These are phyloP conservation scores for Diaporthe ilicicola DNA, from an alignment of 2,329 filamentous ascomycete genomes.

Conservation along the genomic window DNA sequence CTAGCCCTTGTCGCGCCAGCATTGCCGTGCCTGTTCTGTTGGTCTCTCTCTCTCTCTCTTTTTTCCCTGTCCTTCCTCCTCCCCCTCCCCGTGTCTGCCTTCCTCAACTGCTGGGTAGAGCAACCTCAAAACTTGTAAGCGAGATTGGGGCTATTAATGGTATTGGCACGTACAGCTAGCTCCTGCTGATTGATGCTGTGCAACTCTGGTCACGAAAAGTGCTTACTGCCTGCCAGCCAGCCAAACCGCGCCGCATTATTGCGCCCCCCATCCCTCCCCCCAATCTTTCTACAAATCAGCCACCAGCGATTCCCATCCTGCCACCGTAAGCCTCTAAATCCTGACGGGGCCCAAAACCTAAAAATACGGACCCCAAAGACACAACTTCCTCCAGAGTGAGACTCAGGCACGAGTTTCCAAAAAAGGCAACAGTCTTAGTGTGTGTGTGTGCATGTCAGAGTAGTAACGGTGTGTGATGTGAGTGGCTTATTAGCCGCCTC, in stretches of 20 bases:
- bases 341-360: background rate
- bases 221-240: background rate
- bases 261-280: background rate
- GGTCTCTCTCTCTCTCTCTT: no score
- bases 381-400: background rate
- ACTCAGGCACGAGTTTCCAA: background rate
- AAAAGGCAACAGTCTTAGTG: background rate
- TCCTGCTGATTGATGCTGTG: no score
- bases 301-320: background rate
- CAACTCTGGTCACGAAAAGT: background rate
- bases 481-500: background rate
- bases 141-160: no score
- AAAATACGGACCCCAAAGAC: constrained; percentile 7
- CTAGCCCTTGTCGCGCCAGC: background rate
- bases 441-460: background rate
- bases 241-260: background rate
- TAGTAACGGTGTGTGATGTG: background rate
- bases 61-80: no score
- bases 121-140: no score
- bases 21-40: background rate
- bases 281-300: background rate
- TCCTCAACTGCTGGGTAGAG: no score
- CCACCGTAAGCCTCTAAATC: constrained; percentile 12
- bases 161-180: no score
- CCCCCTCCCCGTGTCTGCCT: no score